These are phyloP conservation scores for Wilcoxina mikolae DNA, from an alignment of 495 filamentous ascomycete genomes.

Conservation along the genomic window DNA sequence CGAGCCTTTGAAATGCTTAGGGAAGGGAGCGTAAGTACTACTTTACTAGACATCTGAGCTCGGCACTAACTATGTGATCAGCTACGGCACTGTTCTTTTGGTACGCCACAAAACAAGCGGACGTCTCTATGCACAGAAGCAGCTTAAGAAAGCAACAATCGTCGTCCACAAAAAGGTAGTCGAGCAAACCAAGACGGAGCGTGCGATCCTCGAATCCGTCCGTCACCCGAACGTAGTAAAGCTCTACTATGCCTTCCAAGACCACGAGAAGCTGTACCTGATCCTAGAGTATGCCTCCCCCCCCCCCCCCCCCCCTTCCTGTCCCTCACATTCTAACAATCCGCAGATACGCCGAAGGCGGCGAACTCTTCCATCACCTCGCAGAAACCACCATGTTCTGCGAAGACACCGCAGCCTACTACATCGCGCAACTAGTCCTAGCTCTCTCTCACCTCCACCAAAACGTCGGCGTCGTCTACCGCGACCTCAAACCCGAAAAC, in stretches of 20 bases:
- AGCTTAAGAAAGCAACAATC: slow-evolving; percentile 89
- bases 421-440: slow-evolving; percentile 95
- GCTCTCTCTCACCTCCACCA: slow-evolving; percentile 86
- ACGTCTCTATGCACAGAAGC: slow-evolving; percentile 90
- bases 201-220: slow-evolving; percentile 82
- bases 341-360: slow-evolving; percentile 68
- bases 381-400: slow-evolving; percentile 82
- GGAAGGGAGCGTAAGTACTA: slow-evolving; percentile 55
- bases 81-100: slow-evolving; percentile 77
- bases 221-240: slow-evolving; percentile 95
- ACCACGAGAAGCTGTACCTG: slow-evolving; percentile 91
- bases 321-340: not conserved
- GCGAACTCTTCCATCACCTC: slow-evolving; percentile 84
- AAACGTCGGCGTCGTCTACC: slow-evolving; percentile 83
- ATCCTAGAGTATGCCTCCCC: slow-evolving; percentile 51
- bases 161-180: slow-evolving; percentile 83
- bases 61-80: slow-evolving; percentile 7
- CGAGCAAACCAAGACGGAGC: slow-evolving; percentile 94
- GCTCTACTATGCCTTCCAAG: slow-evolving; percentile 95
- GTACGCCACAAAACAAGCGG: slow-evolving; percentile 79
- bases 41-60: not conserved
- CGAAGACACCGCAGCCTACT: slow-evolving; percentile 78
- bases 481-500: slow-evolving; percentile 95
- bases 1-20: slow-evolving; percentile 80
- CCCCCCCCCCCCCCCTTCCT: too few relatives aligned